These are phyloP conservation scores for Gracilaria gracilis DNA, from an alignment of 23 red algal species.

Conservation along the genomic window DNA sequence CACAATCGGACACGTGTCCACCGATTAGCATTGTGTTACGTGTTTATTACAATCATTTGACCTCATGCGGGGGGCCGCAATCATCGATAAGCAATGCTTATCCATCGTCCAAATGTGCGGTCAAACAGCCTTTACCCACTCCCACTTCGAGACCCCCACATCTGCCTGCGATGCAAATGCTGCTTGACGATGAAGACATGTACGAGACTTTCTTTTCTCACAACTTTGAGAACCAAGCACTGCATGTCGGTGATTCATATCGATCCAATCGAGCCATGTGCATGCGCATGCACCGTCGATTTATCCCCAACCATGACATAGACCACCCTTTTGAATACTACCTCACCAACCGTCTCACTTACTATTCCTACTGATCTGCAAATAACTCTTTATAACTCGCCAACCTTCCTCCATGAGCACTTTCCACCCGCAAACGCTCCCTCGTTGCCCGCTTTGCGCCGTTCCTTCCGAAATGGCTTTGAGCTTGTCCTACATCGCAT, in stretches of 20 bases:
- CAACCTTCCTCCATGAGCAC: not conserved
- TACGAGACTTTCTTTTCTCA: slow-evolving; percentile 49
- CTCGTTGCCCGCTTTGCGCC: not conserved
- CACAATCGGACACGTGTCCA: too few species aligned
- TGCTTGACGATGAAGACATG: slow-evolving; percentile 30
- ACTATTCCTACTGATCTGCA: slow-evolving; percentile 30
- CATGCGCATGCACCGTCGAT: slow-evolving; percentile 43
- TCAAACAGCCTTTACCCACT: not conserved
- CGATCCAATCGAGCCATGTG: slow-evolving; percentile 34
- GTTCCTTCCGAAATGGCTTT: slow-evolving; percentile 33
- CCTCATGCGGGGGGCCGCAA: too few species aligned
- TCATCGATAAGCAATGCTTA: slow-evolving; percentile 23
- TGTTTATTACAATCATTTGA: too few species aligned
- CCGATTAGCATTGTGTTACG: too few species aligned
- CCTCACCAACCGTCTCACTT: slow-evolving; percentile 7
- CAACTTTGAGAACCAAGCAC: slow-evolving; percentile 23
- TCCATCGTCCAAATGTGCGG: slow-evolving; percentile 12
- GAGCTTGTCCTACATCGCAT: slow-evolving; percentile 37
- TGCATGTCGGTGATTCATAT: slow-evolving; percentile 36
- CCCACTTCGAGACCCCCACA: not conserved
- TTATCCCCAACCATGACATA: slow-evolving; percentile 41
- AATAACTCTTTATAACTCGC: slow-evolving; percentile 2
- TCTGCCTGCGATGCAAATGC: slow-evolving; percentile 24
- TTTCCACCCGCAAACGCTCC: not conserved
- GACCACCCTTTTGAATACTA: not conserved